Conservation (phyloP, 2,329 filamentous ascomycete genomes). For the Fusarium multiceps region DNA sequence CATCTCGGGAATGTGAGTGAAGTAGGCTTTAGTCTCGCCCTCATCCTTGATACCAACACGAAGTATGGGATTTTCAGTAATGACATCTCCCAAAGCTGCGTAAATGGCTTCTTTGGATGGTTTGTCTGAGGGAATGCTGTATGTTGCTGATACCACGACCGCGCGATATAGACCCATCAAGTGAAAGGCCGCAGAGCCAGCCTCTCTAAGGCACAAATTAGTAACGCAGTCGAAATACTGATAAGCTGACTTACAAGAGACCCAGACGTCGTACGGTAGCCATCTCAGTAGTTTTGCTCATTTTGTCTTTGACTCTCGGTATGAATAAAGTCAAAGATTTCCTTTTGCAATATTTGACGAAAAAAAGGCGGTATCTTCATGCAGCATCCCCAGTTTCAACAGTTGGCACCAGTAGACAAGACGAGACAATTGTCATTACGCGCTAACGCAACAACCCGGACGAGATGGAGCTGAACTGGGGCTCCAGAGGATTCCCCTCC, state of each 20-base stretch:
- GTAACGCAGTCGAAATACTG: background rate
- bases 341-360: background rate
- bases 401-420: background rate
- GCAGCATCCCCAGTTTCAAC: background rate
- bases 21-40: conserved; percentile 56
- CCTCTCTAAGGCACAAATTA: conserved; percentile 52
- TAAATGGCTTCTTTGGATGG: conserved; percentile 45
- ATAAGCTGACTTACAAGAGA: conserved; percentile 37
- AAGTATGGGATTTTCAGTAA: conserved; percentile 59
- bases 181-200: conserved; percentile 60
- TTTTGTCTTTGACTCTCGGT: background rate
- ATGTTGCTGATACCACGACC: conserved; percentile 59
- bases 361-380: background rate
- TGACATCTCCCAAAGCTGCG: conserved; percentile 54
- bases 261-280: conserved; percentile 43
- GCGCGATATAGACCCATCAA: conserved; percentile 60
- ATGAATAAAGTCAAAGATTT: background rate
- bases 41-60: conserved; percentile 61
- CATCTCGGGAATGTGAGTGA: conserved; percentile 57
- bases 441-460: background rate
- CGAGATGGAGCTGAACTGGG: background rate
- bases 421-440: conserved; percentile 6
- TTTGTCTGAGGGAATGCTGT: conserved; percentile 43
- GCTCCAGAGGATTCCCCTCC: background rate
- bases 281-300: conserved; percentile 12